Evolutionary conservation across 2,329 filamentous ascomycete genomes (phyloP), one percentile per base, ranked within the genome.

Genomic region (Apiospora kogelbergensis): DNA sequence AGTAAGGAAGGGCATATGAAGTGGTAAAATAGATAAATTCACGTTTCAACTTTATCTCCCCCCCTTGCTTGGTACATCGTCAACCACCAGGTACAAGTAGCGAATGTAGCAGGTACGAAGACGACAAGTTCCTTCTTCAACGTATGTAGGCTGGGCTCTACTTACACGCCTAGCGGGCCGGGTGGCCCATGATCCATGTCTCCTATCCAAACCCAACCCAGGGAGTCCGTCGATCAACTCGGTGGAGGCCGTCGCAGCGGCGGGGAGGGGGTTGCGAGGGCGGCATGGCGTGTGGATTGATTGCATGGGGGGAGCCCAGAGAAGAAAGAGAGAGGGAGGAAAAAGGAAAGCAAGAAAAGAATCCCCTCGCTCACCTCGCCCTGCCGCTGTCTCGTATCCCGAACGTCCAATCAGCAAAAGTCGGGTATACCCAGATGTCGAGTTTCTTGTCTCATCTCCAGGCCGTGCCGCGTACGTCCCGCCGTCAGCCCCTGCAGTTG

Each of bases 401-500:
- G 17, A 26, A 17, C 22, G 13, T 11, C 46, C 46, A 53, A 53
- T 53, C 22, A 53, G 46, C 46, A 53, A 33, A 33, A 15, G 46
- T 26, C 22, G 3, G 3, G 22, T 53, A 53, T 33, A 37, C n/a
- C n/a, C n/a, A n/a, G n/a, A n/a, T 26, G 30, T 60, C 30, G 17
- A 60, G 48, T 6, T 5, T n/a, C 17, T 33, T 53, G 15, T 33
- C 33, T 57, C 13, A 3, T 17, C 5, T 15, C 53, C 9, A 60
- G 53, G 30, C 30, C 30, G 53, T 60, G 53, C 53, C 53, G 53
- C 53, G 30, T 60, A 60, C 53, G 30, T 60, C 20, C 53, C 30
- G 53, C 53, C 53, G 53, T 60, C 53, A 60, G 30, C 53, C 53
- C 53, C 17, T 60, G 26, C 53, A 60, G 53, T 60, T 60, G 53